Evolutionary conservation across 805 yeast species (phyloP).

Genomic region (Wickerhamiella azymoides): DNA sequence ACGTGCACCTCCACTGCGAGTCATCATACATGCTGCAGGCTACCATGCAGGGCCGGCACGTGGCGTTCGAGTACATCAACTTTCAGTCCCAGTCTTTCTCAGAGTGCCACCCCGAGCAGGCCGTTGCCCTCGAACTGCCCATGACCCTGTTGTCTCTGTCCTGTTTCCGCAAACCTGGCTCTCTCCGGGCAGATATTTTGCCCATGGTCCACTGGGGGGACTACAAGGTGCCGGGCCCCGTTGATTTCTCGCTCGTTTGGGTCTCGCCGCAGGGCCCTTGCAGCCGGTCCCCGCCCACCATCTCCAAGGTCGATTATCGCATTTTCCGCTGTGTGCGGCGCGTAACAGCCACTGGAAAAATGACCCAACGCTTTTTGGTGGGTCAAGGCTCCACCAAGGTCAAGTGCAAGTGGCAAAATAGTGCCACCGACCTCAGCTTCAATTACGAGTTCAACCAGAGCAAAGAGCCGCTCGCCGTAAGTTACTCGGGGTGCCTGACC

Average conservation of each 20-base stretch:
- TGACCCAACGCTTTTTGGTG: neutral
- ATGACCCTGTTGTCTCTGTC: neutral
- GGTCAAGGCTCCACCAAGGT: neutral
- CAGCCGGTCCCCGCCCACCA: neutral
- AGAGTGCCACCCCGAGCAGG: neutral
- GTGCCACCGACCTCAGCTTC: neutral
- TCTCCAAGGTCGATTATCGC: neutral
- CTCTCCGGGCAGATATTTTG: neutral
- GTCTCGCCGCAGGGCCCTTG: neutral
- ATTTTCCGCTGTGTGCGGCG: neutral
- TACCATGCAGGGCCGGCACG: neutral
- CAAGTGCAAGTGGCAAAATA: neutral
- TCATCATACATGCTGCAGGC: neutral
- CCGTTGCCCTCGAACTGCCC: neutral
- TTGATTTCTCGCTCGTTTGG: neutral
- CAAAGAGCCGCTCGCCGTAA: neutral
- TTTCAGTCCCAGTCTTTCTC: neutral
- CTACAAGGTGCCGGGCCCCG: neutral
- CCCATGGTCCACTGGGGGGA: neutral
- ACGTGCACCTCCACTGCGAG: conserved; percentile 1
- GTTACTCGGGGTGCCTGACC: neutral
- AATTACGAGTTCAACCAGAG: neutral
- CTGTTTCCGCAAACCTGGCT: neutral
- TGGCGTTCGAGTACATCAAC: neutral
- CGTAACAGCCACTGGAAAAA: neutral